These are phyloP conservation scores for Torulaspora delbrueckii DNA, from an alignment of 805 yeast species.

Conservation along the genomic window DNA sequence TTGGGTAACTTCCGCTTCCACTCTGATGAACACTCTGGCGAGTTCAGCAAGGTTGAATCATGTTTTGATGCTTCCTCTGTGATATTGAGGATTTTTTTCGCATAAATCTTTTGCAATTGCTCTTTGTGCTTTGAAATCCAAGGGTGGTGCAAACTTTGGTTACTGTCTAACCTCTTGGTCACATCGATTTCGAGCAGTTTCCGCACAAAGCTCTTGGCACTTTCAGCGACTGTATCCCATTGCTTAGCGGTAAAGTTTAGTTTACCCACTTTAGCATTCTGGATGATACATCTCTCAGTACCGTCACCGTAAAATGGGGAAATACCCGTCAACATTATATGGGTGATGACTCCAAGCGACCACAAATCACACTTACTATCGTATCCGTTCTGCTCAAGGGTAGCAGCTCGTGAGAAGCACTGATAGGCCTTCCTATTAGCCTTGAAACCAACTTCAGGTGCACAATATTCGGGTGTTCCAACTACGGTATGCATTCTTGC, in stretches of 20 bases:
- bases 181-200: conserved; percentile 40
- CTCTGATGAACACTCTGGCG: conserved; percentile 13
- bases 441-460: conserved; percentile 61
- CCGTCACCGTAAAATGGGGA: conserved; percentile 58
- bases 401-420: conserved; percentile 27
- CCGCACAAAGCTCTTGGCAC: conserved; percentile 45
- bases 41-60: not conserved
- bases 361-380: conserved; percentile 59
- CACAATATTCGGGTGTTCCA: conserved; percentile 67
- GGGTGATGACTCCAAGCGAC: conserved; percentile 61
- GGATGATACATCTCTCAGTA: conserved; percentile 39
- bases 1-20: conserved; percentile 30
- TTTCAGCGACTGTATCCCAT: conserved; percentile 41
- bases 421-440: conserved; percentile 29
- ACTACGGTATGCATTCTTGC: conserved; percentile 47
- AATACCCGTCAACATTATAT: conserved; percentile 56
- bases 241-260: conserved; percentile 37
- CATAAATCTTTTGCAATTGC: conserved; percentile 38
- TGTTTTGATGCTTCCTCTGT: not conserved
- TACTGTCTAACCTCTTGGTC: conserved; percentile 35
- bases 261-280: conserved; percentile 40
- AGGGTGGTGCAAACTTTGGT: conserved; percentile 39
- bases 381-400: conserved; percentile 40
- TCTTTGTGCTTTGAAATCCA: conserved; percentile 45
- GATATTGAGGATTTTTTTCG: conserved; percentile 27